Conservation (phyloP, 352 stramenopile species). For the Pythium aquatile region DNA sequence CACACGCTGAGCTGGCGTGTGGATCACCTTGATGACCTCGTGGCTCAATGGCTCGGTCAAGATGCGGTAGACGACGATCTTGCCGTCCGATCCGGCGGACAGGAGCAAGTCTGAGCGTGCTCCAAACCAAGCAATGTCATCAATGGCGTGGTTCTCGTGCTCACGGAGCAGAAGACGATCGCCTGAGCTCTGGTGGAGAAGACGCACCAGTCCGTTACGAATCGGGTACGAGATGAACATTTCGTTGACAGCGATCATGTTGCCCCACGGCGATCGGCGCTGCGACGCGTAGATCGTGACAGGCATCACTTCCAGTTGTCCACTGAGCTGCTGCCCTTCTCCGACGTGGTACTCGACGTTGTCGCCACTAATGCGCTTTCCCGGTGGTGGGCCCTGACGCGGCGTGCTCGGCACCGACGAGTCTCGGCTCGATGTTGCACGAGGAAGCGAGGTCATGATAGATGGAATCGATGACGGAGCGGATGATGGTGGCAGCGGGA, state of each 20-base stretch:
- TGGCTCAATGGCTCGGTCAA: slow-evolving; percentile 63
- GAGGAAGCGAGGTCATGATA: slow-evolving; percentile 18
- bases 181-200: slow-evolving; percentile 79
- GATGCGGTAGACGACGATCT: slow-evolving; percentile 77
- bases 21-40: slow-evolving; percentile 65
- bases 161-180: slow-evolving; percentile 71
- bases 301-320: slow-evolving; percentile 78
- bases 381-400: slow-evolving; percentile 41
- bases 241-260: slow-evolving; percentile 78
- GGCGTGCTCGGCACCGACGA: slow-evolving; percentile 42
- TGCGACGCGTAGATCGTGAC: slow-evolving; percentile 84
- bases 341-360: slow-evolving; percentile 54
- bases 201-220: slow-evolving; percentile 78
- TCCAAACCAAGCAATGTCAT: slow-evolving; percentile 78
- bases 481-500: slow-evolving; percentile 36
- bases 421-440: slow-evolving; percentile 27
- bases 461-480: slow-evolving; percentile 22
- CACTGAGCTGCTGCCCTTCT: slow-evolving; percentile 39
- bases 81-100: slow-evolving; percentile 64
- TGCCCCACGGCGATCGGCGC: slow-evolving; percentile 67
- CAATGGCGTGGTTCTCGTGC: slow-evolving; percentile 68
- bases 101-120: slow-evolving; percentile 67
- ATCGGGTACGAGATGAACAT: slow-evolving; percentile 88
- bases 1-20: slow-evolving; percentile 57
- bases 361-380: slow-evolving; percentile 47